Base-by-base conservation (phyloP, 495 filamentous ascomycete species). In the Hamigera avellanea region DNA sequence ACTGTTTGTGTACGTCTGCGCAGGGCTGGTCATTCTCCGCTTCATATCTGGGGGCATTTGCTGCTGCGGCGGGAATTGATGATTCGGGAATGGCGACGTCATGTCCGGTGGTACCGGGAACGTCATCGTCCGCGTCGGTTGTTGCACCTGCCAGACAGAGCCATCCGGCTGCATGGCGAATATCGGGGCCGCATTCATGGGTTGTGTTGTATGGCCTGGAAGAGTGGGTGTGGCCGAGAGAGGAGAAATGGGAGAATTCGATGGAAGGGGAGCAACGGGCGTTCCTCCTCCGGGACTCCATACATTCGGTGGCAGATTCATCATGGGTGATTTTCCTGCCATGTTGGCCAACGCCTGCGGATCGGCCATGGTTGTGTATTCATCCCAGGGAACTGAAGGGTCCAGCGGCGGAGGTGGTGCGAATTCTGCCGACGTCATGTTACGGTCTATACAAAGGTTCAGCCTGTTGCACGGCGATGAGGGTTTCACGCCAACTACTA, bases 1-100 rank as follows among this genome's bases (percentile, higher is more conserved):
- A 14, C 17, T 42, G 3, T 39, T 39, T n/a, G 49, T 45, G 15
- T 54, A 43, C 0, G 45, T 29, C 18, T 65, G 56, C 10, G 56
- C 51, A 2, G 64, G 64, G 19, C 57, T 66, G n/a, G 62, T 64
- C 54, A 67, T 60, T 33, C 62, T 47, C 14, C 59, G 53, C 38
- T 66, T 66, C 19, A 61, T 43, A 37, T 68, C 64, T 1, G 58
- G 48, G 3, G 53, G 41, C 32, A 64, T 54, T n/a, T 56, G 56
- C 10, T 41, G 54, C 16, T 52, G 48, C 15, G 50, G 62, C 34
- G 49, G 56, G 13, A n/a, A n/a, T 26, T 45, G 9, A 54, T n/a
- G 52, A 18, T 45, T 59, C 8, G 54, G 37, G 36, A 49, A 52
- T 4, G 53, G 23, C 14, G 16, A 28, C 6, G 43, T 37, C 49